These are phyloP conservation scores for Chlamydomonas schloesseri DNA, from an alignment of 139 green algal genomes.

Conservation along the genomic window DNA sequence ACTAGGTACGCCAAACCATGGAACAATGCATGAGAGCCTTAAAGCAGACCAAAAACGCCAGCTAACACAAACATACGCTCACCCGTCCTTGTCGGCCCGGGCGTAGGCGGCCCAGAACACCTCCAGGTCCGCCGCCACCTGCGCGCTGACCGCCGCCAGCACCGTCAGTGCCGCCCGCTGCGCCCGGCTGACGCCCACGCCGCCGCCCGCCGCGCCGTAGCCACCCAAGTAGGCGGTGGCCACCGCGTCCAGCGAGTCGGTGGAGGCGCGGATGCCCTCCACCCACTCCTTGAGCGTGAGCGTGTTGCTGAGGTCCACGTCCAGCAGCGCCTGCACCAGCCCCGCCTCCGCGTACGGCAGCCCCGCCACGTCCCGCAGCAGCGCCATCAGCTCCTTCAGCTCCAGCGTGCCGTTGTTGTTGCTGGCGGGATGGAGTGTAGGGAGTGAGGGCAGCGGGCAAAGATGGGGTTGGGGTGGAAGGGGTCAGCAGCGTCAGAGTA, in stretches of 20 bases:
- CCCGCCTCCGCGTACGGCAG: conserved; percentile 53
- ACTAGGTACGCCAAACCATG: background rate
- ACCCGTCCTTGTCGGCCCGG: conserved; percentile 28
- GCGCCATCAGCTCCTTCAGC: conserved; percentile 40
- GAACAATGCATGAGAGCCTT: too few species aligned
- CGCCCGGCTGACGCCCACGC: background rate
- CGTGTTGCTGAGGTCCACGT: conserved; percentile 49
- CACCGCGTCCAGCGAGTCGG: conserved; percentile 27
- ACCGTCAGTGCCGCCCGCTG: conserved; percentile 44
- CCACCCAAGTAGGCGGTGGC: background rate
- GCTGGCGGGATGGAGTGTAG: too few species aligned
- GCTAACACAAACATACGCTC: background rate
- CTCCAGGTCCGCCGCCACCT: conserved; percentile 42
- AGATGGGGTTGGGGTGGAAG: too few species aligned
- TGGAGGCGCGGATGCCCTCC: conserved; percentile 47
- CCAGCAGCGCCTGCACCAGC: conserved; percentile 61
- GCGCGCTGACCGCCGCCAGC: conserved; percentile 35
- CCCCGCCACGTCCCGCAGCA: conserved; percentile 48
- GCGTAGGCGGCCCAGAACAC: conserved; percentile 56
- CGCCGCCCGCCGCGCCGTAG: background rate
- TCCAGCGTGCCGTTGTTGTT: conserved; percentile 38
- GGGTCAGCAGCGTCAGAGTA: too few species aligned
- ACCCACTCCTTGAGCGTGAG: conserved; percentile 52
- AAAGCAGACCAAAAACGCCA: too few species aligned
- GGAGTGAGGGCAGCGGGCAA: background rate